These are phyloP conservation scores for Mortierella polycephala DNA, from an alignment of 371 early-diverging fungal species.

Conservation along the genomic window DNA sequence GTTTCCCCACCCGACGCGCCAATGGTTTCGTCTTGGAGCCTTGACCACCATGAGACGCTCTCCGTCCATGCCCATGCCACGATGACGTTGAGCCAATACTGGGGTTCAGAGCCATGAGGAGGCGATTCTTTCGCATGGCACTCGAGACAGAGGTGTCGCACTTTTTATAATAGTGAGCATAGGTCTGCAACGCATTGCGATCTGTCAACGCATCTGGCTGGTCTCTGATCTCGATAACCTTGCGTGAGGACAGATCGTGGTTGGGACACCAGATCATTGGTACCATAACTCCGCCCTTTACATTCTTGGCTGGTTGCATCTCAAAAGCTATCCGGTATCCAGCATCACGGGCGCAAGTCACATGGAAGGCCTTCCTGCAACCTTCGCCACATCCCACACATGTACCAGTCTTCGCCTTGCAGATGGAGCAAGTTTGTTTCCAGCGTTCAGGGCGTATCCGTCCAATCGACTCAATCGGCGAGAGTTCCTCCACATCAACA, in stretches of 20 bases:
- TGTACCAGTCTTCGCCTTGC: slow-evolving; percentile 59
- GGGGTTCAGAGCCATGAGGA: slow-evolving; percentile 46
- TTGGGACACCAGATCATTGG: slow-evolving; percentile 65
- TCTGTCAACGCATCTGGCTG: slow-evolving; percentile 45
- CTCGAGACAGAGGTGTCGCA: slow-evolving; percentile 35
- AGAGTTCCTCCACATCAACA: slow-evolving; percentile 70
- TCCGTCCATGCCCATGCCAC: slow-evolving; percentile 16
- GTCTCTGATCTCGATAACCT: slow-evolving; percentile 47
- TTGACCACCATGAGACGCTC: slow-evolving; percentile 21
- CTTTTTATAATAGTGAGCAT: slow-evolving; percentile 54
- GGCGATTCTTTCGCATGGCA: slow-evolving; percentile 54
- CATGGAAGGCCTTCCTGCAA: slow-evolving; percentile 65
- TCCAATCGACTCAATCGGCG: slow-evolving; percentile 82
- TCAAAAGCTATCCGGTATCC: slow-evolving; percentile 60
- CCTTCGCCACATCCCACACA: slow-evolving; percentile 58
- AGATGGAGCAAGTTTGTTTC: slow-evolving; percentile 64
- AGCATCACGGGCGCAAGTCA: slow-evolving; percentile 63
- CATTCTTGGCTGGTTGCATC: slow-evolving; percentile 53
- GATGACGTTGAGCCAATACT: slow-evolving; percentile 23
- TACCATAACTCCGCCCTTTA: slow-evolving; percentile 60
- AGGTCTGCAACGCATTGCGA: slow-evolving; percentile 45
- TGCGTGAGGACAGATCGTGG: slow-evolving; percentile 52
- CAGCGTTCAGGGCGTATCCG: slow-evolving; percentile 73
- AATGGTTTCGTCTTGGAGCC: slow-evolving; percentile 19
- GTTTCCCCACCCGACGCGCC: not conserved